Conservation (phyloP, 306 rosid genomes). For the Senna tora region DNA sequence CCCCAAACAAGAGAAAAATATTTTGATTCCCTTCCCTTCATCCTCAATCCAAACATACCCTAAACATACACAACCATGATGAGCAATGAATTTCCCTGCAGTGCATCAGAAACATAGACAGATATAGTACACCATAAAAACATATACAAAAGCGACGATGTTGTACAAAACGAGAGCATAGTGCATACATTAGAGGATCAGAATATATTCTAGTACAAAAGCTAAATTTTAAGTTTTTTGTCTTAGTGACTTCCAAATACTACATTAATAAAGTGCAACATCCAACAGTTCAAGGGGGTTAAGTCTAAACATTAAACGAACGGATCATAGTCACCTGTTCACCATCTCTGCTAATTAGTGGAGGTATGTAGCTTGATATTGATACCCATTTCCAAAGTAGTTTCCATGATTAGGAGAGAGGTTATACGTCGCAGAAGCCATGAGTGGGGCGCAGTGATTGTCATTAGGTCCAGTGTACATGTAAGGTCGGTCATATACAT, state of each 20-base stretch:
- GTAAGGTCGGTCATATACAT: slow-evolving; percentile 73
- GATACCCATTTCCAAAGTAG: slow-evolving; percentile 91
- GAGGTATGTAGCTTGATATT: slow-evolving; percentile 91
- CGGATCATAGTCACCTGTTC: slow-evolving; percentile 62
- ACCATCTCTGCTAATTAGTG: slow-evolving; percentile 70
- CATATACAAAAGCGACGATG: slow-evolving; percentile 34
- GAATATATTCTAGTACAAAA: slow-evolving; percentile 58
- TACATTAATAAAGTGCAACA: slow-evolving; percentile 69
- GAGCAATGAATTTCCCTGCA: slow-evolving; percentile 1
- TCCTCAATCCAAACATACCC: no score
- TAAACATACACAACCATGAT: no score
- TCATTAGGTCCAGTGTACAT: slow-evolving; percentile 75
- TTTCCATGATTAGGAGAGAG: slow-evolving; percentile 75
- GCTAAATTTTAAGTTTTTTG: slow-evolving; percentile 61
- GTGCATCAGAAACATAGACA: slow-evolving; percentile 15
- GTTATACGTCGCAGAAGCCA: slow-evolving; percentile 73
- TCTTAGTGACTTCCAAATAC: slow-evolving; percentile 48
- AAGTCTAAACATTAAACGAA: slow-evolving; percentile 74
- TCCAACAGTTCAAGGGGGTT: slow-evolving; percentile 65
- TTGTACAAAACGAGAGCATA: slow-evolving; percentile 59
- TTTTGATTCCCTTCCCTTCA: no score
- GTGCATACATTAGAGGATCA: slow-evolving; percentile 76
- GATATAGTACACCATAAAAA: neutral
- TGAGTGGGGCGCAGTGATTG: slow-evolving; percentile 66
- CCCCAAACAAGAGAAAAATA: no score